Conservation (phyloP, 2,329 filamentous ascomycete genomes). For the Venturia nashicola region DNA sequence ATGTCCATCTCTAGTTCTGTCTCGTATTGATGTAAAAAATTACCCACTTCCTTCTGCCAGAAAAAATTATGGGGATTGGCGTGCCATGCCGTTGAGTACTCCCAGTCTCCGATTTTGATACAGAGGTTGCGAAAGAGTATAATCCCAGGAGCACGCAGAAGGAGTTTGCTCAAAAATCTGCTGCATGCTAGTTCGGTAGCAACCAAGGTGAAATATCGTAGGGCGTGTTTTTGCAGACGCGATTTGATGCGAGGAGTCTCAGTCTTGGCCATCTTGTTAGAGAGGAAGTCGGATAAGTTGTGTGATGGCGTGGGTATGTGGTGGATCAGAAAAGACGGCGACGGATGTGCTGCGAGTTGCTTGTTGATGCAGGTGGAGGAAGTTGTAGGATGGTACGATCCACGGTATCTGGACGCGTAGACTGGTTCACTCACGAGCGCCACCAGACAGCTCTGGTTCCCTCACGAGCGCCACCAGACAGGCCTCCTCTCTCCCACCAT, state of each 20-base stretch:
- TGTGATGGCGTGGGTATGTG: neutral
- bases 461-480: neutral
- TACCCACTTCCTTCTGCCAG: neutral
- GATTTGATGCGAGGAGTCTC: neutral
- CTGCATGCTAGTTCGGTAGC: neutral
- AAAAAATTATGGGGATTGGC: neutral
- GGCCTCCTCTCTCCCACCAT: neutral
- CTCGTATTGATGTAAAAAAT: neutral
- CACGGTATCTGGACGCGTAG: too few relatives aligned
- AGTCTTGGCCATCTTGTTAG: neutral
- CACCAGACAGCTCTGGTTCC: neutral
- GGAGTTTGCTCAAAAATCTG: neutral
- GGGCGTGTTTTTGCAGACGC: neutral
- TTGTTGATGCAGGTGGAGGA: too few relatives aligned
- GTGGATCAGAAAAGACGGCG: too few relatives aligned
- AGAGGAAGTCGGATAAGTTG: neutral
- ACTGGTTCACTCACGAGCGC: too few relatives aligned
- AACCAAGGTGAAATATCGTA: neutral
- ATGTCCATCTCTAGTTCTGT: neutral
- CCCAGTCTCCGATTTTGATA: conserved; percentile 4
- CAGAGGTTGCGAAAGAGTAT: neutral
- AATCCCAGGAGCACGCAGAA: neutral
- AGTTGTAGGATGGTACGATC: too few relatives aligned
- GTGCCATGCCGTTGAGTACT: neutral
- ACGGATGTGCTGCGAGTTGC: too few relatives aligned